A percentile compares a stretch with the other conserved stretches of the same genome.
phyloP scores from a whole-genome alignment of 2,329 filamentous ascomycete genomes.

The Lachnellula arida region DNA sequence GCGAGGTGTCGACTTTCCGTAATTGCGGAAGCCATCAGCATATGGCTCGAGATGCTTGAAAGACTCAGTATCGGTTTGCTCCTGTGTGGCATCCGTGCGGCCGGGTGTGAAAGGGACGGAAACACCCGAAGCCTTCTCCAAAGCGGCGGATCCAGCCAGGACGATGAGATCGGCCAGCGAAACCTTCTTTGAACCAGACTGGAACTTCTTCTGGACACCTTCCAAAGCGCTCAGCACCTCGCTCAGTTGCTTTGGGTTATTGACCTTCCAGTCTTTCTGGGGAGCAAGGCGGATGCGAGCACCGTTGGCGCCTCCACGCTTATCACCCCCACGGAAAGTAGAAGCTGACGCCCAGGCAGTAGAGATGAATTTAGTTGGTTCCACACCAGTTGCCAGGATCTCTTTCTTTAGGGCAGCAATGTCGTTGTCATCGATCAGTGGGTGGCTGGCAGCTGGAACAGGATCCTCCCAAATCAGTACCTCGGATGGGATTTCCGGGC shows the following conservation, averaged over 20 bases:
- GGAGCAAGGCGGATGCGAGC: constrained; percentile 60
- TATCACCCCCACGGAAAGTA: constrained; percentile 70
- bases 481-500: constrained; percentile 53
- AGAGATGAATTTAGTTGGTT: constrained; percentile 56
- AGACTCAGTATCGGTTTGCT: constrained; percentile 50
- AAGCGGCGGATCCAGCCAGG: constrained; percentile 48
- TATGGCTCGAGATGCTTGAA: constrained; percentile 51
- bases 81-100: constrained; percentile 51
- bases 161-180: constrained; percentile 57
- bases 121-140: constrained; percentile 49
- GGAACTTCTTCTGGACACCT: constrained; percentile 45
- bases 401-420: constrained; percentile 60
- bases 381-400: constrained; percentile 59
- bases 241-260: constrained; percentile 51
- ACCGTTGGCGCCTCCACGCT: constrained; percentile 78
- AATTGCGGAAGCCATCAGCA: constrained; percentile 58
- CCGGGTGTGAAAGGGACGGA: constrained; percentile 51
- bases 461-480: constrained; percentile 53
- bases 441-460: constrained; percentile 42
- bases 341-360: constrained; percentile 67
- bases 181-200: constrained; percentile 44
- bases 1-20: constrained; percentile 42
- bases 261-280: constrained; percentile 67
- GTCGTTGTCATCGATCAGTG: constrained; percentile 41
- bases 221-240: constrained; percentile 2